Evolutionary conservation across 2,329 filamentous ascomycete species (phyloP), one percentile per base, ranked within the genome.

Genomic region (Alternaria rosae): DNA sequence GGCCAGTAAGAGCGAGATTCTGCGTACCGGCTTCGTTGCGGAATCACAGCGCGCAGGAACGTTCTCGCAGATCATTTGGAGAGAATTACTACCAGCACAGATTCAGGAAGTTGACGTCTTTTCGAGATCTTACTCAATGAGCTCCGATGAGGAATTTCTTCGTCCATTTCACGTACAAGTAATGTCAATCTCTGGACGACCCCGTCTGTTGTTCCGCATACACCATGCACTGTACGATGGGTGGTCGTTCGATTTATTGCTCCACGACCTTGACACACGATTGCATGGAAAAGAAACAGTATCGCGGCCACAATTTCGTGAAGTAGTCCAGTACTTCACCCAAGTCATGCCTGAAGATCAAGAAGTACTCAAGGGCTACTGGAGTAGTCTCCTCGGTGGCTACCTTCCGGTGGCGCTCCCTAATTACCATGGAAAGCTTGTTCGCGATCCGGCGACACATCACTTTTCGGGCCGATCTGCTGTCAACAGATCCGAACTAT

Each of bases 211-310:
- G 5, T 76, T 92, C 45, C 84, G 90, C 12, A 82, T 96, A 0
- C 93, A 97, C 74, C 94, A 97, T 78, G 89, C 92, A 1, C 76
- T 96, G 1, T 97, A 97, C 73, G 94, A 97, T 77, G 94, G 93
- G n/a, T 97, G 94, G 94, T 94, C 93, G 0, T 85, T 93, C 73
- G 91, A 97, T 54, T 82, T 94, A 28, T 78, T 96, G 0, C 74
- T 92, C 13, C 81, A 85, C 25, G 92, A 97, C 74, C 80, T 97
- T 5, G 82, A 85, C 5, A 72, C 70, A 0, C 67, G 91, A 2
- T 70, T 91, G 73, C 60, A 67, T 17, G 76, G 74, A 8, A 56
- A 71, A 3, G n/a, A 69, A 1, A 38, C 73, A 13, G 66, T 64
- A 0, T 43, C 69, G 1, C 83, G 89, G 26, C 86, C 88, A 1